Evolutionary conservation across 768 basidiomycete species (phyloP), one percentile per base, ranked within the genome.

Genomic region (Leccinellum albellum): DNA sequence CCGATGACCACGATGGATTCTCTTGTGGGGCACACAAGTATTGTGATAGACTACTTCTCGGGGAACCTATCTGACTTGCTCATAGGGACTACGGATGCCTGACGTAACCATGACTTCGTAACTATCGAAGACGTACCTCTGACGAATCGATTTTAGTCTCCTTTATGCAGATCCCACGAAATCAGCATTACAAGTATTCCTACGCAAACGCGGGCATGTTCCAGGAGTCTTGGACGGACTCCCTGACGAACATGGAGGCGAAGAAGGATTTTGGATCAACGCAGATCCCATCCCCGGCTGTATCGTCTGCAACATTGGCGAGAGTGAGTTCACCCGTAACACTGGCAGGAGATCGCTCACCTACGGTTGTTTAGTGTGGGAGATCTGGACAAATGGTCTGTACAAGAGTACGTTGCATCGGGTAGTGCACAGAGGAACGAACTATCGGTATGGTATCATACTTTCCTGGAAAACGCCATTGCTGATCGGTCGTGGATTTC

Each of bases 21-120:
- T 93, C 91, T 15, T 96, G 94, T 64, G 94, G 94, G 26, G 89
- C 89, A 24, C 94, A 97, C 74, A 93, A 87, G 91, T 92, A 65
- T 68, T 58, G 28, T 14, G 29, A 37, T 51, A 7, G 29, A n/a
- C n/a, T 13, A 17, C 13, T 31, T 29, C 21, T 26, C 45, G 35
- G 13, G 32, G 37, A 33, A 53, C 50, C 6, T 9, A 37, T 52
- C 47, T 62, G 49, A 68, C 50, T 31, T 10, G 46, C 37, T 31
- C 32, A 29, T 70, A 90, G 88, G 68, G 94, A 96, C 69, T 97
- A 96, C 64, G 94, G 94, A 24, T 94, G 91, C 72, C 70, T 92
- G 61, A 95, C 94, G 86, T 91, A 72, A 66, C 82, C 28, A 33
- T 23, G 14, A 4, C 33, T 51, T 49, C 52, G 24, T 57, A 40